Evolutionary conservation across 2,329 filamentous ascomycete species (phyloP), one percentile per base, ranked within the genome.

Genomic region (Parasarocladium wereldwijsianum): DNA sequence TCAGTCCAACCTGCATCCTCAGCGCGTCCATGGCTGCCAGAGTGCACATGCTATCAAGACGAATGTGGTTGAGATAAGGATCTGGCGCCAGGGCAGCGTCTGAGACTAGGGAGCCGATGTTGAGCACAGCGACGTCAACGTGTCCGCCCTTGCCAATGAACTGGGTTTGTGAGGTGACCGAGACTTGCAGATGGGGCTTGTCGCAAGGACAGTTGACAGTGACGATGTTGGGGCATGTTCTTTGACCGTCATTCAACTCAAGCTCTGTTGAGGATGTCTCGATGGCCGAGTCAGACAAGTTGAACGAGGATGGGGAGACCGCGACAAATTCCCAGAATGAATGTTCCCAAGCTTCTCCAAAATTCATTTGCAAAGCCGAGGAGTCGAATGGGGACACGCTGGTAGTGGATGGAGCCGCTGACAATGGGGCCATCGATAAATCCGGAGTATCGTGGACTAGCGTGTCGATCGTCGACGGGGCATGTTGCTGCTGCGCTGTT

Each of bases 31-130:
- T 37, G 3, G 46, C 45, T 3, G 41, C 27, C 2, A 46, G 15
- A 5, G 37, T 46, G 34, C 46, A 49, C 7, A 46, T 19, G 4
- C 35, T 33, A 12, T 49, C 43, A 12, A 49, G 14, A 4, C 45
- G 46, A 10, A 49, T 34, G 20, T 36, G 29, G 26, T 45, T 49
- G 32, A 33, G 21, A 13, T 43, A 45, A 22, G 38, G 44, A 30
- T 47, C 42, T 12, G 43, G 35, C 4, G 17, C 16, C 12, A 17
- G 12, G n/a, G 32, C 23, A 9, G 8, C 12, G 9, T 24, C 12
- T 8, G 23, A 7, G 9, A 7, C 14, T 13, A 24, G 7, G 12
- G 9, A 7, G 9, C 8, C 23, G 7, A 24, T 9, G 12, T 24
- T 13, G 12, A 24, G 23, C 7, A 24, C 14, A 8, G 23, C 14